Conservation (phyloP, 2,329 filamentous ascomycete species). For the Fusarium anthophilum region DNA sequence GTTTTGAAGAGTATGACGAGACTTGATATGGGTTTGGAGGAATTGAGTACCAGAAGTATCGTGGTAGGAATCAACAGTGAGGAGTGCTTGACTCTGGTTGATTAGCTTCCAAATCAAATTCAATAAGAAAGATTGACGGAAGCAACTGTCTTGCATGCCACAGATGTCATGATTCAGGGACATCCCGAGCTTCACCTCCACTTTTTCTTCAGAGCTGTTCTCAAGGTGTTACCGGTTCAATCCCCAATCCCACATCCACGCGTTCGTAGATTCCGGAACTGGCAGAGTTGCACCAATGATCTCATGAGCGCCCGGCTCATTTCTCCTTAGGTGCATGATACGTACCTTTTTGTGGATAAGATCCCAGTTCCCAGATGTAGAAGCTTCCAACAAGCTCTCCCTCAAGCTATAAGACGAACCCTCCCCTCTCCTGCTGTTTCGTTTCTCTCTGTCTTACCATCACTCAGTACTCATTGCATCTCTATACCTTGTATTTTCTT, state of each 20-base stretch:
- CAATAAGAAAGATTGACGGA: background rate
- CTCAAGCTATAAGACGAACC: conserved; percentile 40
- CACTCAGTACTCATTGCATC: background rate
- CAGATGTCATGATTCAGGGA: conserved; percentile 8
- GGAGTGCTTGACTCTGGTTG: background rate
- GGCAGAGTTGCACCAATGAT: conserved; percentile 30
- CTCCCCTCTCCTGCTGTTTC: conserved; percentile 17
- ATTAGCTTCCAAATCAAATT: background rate
- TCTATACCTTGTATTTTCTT: conserved; percentile 1
- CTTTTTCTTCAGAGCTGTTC: background rate
- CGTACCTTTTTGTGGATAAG: conserved; percentile 15
- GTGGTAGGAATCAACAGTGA: background rate
- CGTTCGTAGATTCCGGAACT: conserved; percentile 18
- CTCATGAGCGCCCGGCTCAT: conserved; percentile 7
- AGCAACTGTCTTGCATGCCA: background rate
- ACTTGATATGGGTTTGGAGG: background rate
- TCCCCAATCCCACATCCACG: conserved; percentile 1
- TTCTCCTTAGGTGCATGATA: conserved; percentile 6
- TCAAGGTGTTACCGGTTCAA: background rate
- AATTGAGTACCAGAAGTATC: background rate
- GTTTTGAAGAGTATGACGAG: background rate
- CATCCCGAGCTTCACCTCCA: conserved; percentile 14
- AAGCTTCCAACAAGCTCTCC: conserved; percentile 19
- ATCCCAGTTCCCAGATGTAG: conserved; percentile 4
- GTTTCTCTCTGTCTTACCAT: background rate